phyloP scores from a whole-genome alignment of 768 basidiomycete genomes.

The button mushroom (Agaricus bisporus) region DNA sequence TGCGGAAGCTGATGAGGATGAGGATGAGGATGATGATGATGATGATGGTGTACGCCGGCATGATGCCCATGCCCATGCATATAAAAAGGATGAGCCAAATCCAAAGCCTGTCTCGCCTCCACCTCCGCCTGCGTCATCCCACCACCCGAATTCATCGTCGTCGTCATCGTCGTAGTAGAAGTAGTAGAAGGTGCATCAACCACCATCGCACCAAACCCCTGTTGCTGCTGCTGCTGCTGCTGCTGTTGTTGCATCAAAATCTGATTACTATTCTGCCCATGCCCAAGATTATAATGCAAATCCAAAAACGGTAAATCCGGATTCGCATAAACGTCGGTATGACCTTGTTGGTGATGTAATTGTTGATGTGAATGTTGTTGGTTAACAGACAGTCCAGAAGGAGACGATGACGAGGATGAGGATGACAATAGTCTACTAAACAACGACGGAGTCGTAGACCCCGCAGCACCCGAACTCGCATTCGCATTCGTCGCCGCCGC shows the following conservation, averaged over 20 bases:
- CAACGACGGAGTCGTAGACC: background rate
- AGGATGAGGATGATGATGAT: no score
- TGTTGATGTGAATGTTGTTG: no score
- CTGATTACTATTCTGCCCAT: background rate
- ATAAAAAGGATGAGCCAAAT: slow-evolving; percentile 22
- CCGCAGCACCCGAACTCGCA: background rate
- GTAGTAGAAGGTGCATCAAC: slow-evolving; percentile 4
- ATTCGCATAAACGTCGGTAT: slow-evolving; percentile 18
- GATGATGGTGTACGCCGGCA: background rate
- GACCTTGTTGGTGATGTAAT: background rate
- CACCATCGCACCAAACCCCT: slow-evolving; percentile 4
- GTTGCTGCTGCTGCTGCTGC: slow-evolving; percentile 8
- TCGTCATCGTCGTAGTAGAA: no score
- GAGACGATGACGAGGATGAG: no score
- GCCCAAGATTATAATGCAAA: slow-evolving; percentile 50
- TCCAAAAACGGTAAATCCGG: slow-evolving; percentile 59
- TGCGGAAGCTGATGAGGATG: no score
- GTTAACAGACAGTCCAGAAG: background rate
- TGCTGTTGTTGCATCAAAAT: slow-evolving; percentile 1
- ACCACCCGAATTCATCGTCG: background rate
- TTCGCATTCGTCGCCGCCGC: background rate
- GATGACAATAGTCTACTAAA: background rate
- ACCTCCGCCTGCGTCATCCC: slow-evolving; percentile 9
- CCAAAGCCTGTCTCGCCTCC: slow-evolving; percentile 25
- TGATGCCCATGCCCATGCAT: slow-evolving; percentile 5